Conservation (phyloP, 768 basidiomycete genomes). For the Tricholoma furcatifolium region DNA sequence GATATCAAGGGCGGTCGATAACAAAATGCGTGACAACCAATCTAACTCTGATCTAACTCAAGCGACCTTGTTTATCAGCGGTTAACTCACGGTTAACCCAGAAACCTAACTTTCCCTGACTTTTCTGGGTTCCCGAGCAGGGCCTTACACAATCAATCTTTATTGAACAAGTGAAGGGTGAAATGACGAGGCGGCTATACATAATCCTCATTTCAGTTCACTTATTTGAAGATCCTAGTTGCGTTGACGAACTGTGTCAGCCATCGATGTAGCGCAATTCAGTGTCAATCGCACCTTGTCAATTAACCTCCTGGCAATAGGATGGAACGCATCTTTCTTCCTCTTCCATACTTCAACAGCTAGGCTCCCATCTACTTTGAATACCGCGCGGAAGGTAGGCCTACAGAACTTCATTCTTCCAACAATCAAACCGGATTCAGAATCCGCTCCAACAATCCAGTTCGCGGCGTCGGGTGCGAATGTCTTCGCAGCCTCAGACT, state of each 20-base stretch:
- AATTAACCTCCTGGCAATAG: slow-evolving; percentile 72
- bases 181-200: background rate
- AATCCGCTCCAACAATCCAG: slow-evolving; percentile 71
- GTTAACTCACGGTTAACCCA: too few relatives aligned
- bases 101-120: too few relatives aligned
- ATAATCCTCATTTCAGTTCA: background rate
- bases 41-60: too few relatives aligned
- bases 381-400: slow-evolving; percentile 57
- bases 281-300: slow-evolving; percentile 53
- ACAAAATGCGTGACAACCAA: too few relatives aligned
- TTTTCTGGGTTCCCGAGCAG: too few relatives aligned
- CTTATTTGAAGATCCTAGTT: background rate
- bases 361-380: slow-evolving; percentile 49
- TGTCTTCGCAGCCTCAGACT: slow-evolving; percentile 44
- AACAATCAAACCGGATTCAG: slow-evolving; percentile 53
- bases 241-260: background rate
- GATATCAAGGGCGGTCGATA: too few relatives aligned
- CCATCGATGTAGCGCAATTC: background rate
- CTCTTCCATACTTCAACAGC: slow-evolving; percentile 50
- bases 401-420: slow-evolving; percentile 88
- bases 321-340: slow-evolving; percentile 62
- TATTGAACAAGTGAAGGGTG: too few relatives aligned
- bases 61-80: too few relatives aligned
- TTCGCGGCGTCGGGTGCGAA: slow-evolving; percentile 54
- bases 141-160: too few relatives aligned